Evolutionary conservation across 1,139 yeast species (phyloP), one percentile per base, ranked within the genome.

Genomic region (Taphrina populina): DNA sequence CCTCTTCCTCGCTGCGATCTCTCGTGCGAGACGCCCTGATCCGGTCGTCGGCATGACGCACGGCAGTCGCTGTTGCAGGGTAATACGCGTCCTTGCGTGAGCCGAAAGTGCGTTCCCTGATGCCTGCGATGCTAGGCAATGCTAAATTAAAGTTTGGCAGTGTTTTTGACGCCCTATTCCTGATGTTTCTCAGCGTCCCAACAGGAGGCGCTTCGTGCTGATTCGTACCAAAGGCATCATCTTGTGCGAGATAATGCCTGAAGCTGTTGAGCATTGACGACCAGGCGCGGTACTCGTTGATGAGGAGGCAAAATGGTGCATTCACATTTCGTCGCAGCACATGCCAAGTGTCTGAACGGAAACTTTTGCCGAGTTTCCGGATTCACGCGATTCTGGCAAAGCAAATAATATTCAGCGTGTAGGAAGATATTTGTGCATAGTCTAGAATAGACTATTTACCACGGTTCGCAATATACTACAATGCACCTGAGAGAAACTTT

Each of bases 81-180:
- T 24, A 32, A 23, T 37, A 15, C 13, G 27, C 15, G 2, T 37
- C 43, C 26, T 40, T 40, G 13, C 45, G 45, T 10, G 32, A 15
- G 7, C 45, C 45, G 34, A 40, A 40, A 5, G 45, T 34, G 1
- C 45, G 32, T 13, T 26, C 45, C 4, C 45, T 24, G 4, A 40
- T 7, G 4, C 34, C 32, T 26, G 45, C 32, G 21, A 40, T 34
- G 27, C 34, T 26, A 2, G 43, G 30, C 15, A 37, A 23, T 13
- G 29, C 43, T 26, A 40, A 6, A 26, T 4, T 24, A 29, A 43
- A 43, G 29, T 21, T 30, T 19, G 47, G 47, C 32, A 43, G 26
- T 10, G 34, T 27, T 7, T 27, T 40, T n/a, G 45, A 26, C 13
- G 45, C 45, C 8, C 47, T 35, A 11, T 26, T 29, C 20, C 47